These are phyloP conservation scores for Tylopilus rubrobrunneus DNA, from an alignment of 768 basidiomycete genomes.

Conservation along the genomic window DNA sequence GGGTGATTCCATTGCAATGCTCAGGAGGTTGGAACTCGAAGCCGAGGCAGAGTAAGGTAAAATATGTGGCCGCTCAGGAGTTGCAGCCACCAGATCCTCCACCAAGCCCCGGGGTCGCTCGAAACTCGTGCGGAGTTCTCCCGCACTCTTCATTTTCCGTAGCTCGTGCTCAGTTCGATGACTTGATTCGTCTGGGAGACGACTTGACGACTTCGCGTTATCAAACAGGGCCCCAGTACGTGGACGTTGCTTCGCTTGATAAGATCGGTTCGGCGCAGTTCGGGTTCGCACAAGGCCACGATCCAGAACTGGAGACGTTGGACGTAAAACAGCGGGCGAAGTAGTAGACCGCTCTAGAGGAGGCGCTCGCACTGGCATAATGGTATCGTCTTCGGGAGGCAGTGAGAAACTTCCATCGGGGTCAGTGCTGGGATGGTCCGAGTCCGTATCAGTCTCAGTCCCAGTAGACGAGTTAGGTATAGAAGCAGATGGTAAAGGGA, in stretches of 20 bases:
- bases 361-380: constrained; percentile 59
- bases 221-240: constrained; percentile 28
- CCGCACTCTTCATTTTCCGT: constrained; percentile 85
- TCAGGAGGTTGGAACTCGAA: constrained; percentile 65
- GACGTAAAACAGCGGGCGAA: constrained; percentile 38
- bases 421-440: constrained; percentile 44
- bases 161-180: constrained; percentile 55
- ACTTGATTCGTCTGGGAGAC: constrained; percentile 37
- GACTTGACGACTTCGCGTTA: constrained; percentile 18
- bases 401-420: constrained; percentile 26
- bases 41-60: constrained; percentile 56
- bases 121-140: constrained; percentile 55
- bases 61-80: constrained; percentile 39
- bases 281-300: constrained; percentile 64
- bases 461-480: constrained; percentile 42
- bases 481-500: constrained; percentile 48
- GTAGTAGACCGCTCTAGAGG: constrained; percentile 50
- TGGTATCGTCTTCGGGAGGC: constrained; percentile 64
- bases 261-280: constrained; percentile 64
- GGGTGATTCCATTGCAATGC: constrained; percentile 28
- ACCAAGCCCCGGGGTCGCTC: constrained; percentile 25
- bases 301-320: constrained; percentile 21
- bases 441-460: constrained; percentile 52
- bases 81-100: constrained; percentile 28
- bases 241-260: constrained; percentile 42